phyloP scores from a whole-genome alignment of 768 basidiomycete species.

The Leccinum subgranulosum region DNA sequence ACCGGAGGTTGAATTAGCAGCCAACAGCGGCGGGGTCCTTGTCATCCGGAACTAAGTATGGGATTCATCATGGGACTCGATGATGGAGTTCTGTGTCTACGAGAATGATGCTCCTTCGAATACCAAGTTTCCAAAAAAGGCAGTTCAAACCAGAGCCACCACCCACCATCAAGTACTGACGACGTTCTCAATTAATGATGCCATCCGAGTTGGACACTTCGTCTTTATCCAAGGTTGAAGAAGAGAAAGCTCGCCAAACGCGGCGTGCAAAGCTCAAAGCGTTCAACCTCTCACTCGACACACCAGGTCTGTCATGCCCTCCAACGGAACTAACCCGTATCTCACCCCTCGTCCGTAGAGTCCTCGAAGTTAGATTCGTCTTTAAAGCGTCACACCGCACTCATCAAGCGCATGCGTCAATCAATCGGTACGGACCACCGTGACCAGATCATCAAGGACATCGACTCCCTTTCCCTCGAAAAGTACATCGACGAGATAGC shows the following conservation, averaged over 20 bases:
- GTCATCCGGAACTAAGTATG: not conserved
- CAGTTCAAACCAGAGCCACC: not conserved
- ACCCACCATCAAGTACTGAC: constrained; percentile 4
- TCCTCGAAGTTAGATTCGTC: constrained; percentile 86
- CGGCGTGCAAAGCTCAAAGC: constrained; percentile 60
- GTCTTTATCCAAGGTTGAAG: constrained; percentile 39
- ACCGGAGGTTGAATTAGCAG: not conserved
- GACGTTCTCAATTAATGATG: not conserved
- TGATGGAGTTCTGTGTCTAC: not conserved
- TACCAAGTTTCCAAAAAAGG: not conserved
- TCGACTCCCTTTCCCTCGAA: constrained; percentile 84
- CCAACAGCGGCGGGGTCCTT: not conserved
- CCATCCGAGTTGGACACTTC: constrained; percentile 21
- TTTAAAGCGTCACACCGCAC: constrained; percentile 90
- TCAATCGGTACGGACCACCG: constrained; percentile 79
- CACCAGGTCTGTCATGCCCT: constrained; percentile 41
- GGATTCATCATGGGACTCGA: not conserved
- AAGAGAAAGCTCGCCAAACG: constrained; percentile 49
- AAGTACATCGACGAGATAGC: constrained; percentile 97
- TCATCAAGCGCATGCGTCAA: constrained; percentile 90
- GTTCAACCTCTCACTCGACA: constrained; percentile 47
- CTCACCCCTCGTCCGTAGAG: constrained; percentile 40
- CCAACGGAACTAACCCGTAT: not conserved
- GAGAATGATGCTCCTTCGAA: not conserved
- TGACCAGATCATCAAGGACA: constrained; percentile 89